A percentile compares a stretch with the other conserved stretches of the same genome.
These are phyloP conservation scores for Podospora didyma DNA, from an alignment of 495 filamentous ascomycete genomes.

Conservation along the genomic window DNA sequence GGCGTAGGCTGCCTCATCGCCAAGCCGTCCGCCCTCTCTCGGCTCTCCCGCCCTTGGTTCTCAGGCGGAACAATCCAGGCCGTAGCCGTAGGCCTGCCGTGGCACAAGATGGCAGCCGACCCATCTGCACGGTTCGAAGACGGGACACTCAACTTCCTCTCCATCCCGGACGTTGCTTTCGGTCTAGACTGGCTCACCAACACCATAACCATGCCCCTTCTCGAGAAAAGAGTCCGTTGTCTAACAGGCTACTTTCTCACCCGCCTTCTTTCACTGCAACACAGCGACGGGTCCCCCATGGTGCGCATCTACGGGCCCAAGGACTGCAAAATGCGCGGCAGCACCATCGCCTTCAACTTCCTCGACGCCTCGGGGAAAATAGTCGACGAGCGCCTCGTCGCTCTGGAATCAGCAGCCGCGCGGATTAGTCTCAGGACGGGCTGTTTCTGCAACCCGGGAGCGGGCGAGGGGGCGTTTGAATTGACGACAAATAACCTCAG, in stretches of 20 bases:
- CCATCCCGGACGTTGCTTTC: constrained; percentile 50
- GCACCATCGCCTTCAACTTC: constrained; percentile 56
- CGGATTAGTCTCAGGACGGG: constrained; percentile 57
- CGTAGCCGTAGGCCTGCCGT: constrained; percentile 41
- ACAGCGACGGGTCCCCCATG: constrained; percentile 46
- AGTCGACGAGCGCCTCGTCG: constrained; percentile 53
- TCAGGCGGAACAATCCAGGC: constrained; percentile 58
- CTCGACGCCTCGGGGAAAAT: constrained; percentile 37
- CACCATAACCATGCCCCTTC: constrained; percentile 7
- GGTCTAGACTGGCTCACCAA: constrained; percentile 41
- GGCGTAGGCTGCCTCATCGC: constrained; percentile 57
- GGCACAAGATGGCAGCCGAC: constrained; percentile 54
- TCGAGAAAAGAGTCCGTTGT: constrained; percentile 31
- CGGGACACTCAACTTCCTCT: constrained; percentile 57
- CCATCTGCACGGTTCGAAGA: no score
- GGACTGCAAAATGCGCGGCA: constrained; percentile 48
- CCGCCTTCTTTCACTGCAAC: constrained; percentile 37
- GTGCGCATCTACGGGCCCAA: constrained; percentile 48
- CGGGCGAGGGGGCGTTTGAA: constrained; percentile 23
- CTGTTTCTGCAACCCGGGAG: constrained; percentile 62
- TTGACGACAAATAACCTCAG: constrained; percentile 1
- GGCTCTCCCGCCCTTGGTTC: constrained; percentile 52
- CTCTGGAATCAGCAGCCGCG: constrained; percentile 28
- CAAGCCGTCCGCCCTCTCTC: constrained; percentile 38
- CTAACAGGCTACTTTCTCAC: constrained; percentile 47